phyloP scores from a whole-genome alignment of 1,139 yeast genomes.

The Saccharomyces hybrid region DNA sequence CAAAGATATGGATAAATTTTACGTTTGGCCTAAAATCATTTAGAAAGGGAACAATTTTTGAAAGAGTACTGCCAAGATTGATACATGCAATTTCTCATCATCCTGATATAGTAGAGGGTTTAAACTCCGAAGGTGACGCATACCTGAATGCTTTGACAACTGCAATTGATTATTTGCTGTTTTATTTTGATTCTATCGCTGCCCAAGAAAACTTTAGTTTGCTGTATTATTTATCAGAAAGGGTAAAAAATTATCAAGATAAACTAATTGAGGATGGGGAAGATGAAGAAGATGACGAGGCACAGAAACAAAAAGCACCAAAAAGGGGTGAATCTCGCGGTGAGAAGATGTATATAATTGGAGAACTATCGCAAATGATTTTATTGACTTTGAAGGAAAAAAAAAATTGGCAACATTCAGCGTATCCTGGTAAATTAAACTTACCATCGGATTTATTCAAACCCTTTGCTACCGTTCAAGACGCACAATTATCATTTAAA shows the following conservation, averaged over 20 bases:
- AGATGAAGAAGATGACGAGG: slow-evolving; percentile 23
- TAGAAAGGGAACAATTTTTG: slow-evolving; percentile 44
- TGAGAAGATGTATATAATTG: slow-evolving; percentile 48
- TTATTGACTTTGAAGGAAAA: slow-evolving; percentile 52
- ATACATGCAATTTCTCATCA: slow-evolving; percentile 72
- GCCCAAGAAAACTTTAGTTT: slow-evolving; percentile 63
- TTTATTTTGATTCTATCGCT: slow-evolving; percentile 54
- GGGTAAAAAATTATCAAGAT: slow-evolving; percentile 76
- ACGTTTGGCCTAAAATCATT: slow-evolving; percentile 41
- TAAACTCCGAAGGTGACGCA: slow-evolving; percentile 28
- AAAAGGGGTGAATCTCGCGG: slow-evolving; percentile 17
- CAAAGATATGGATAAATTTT: slow-evolving; percentile 69
- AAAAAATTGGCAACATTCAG: slow-evolving; percentile 61
- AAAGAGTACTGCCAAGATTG: slow-evolving; percentile 58
- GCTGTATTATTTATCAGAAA: slow-evolving; percentile 66
- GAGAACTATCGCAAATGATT: slow-evolving; percentile 67
- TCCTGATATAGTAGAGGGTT: slow-evolving; percentile 50
- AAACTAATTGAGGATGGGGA: slow-evolving; percentile 36
- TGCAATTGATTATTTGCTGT: slow-evolving; percentile 52
- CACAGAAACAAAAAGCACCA: slow-evolving; percentile 4
- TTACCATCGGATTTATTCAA: slow-evolving; percentile 59
- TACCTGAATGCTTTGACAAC: slow-evolving; percentile 41
- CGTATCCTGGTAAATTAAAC: slow-evolving; percentile 75
- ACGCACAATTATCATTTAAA: slow-evolving; percentile 32
- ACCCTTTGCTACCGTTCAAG: slow-evolving; percentile 41